phyloP scores from a whole-genome alignment of 371 early-diverging fungal species.

The Mucor indicus region DNA sequence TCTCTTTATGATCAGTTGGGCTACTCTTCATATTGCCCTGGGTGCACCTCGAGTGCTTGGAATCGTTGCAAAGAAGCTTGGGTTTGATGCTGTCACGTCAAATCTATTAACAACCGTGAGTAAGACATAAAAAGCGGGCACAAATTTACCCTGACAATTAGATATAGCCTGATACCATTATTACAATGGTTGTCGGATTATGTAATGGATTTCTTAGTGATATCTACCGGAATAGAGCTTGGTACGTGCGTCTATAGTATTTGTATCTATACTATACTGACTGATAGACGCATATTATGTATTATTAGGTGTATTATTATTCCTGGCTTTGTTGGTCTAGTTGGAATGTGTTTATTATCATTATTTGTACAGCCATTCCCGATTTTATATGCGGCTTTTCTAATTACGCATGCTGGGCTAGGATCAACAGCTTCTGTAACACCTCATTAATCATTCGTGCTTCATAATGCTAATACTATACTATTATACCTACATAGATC shows the following conservation, averaged over 20 bases:
- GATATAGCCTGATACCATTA: slow-evolving; percentile 37
- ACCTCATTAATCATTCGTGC: not conserved
- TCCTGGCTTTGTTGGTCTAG: slow-evolving; percentile 26
- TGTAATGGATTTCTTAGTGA: slow-evolving; percentile 44
- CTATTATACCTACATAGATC: slow-evolving; percentile 17
- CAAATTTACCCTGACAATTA: not conserved
- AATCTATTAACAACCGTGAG: slow-evolving; percentile 47
- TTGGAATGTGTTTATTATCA: slow-evolving; percentile 34
- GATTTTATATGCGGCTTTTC: slow-evolving; percentile 32
- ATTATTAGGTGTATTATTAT: slow-evolving; percentile 32
- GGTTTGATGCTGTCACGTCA: slow-evolving; percentile 46
- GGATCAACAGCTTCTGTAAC: slow-evolving; percentile 35
- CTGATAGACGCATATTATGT: no score
- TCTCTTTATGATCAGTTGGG: slow-evolving; percentile 40
- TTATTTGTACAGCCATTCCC: slow-evolving; percentile 45
- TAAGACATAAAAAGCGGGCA: not conserved
- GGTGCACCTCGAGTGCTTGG: slow-evolving; percentile 41
- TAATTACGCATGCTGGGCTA: slow-evolving; percentile 38
- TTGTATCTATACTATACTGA: no score
- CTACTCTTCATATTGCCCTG: slow-evolving; percentile 29
- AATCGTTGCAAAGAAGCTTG: slow-evolving; percentile 42
- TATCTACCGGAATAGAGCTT: slow-evolving; percentile 26
- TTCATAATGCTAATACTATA: not conserved
- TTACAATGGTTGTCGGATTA: slow-evolving; percentile 39
- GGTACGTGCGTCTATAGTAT: slow-evolving; percentile 17